Evolutionary conservation across 2,329 filamentous ascomycete species (phyloP).

Genomic region (Fusarium brevicatenulatum): DNA sequence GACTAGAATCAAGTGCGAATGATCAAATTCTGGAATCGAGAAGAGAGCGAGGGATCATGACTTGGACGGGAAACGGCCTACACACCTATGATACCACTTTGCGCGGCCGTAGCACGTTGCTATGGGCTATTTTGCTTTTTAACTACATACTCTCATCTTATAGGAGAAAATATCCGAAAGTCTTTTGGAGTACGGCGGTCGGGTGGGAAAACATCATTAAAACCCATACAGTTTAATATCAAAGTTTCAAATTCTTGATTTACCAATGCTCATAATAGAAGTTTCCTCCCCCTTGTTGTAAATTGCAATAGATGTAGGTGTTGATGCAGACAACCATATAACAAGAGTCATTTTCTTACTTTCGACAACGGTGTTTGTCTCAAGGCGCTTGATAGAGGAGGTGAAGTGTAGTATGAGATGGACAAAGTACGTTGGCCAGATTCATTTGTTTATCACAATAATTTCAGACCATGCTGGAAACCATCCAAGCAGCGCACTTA

Average conservation of each 20-base stretch:
- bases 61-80: conserved; percentile 39
- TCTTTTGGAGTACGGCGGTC: conserved; percentile 12
- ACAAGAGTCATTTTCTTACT: not conserved
- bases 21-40: conserved; percentile 3
- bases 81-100: conserved; percentile 48
- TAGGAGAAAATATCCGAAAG: conserved; percentile 3
- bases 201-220: not conserved
- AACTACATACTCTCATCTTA: conserved; percentile 9
- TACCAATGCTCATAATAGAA: not conserved
- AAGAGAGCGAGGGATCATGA: conserved; percentile 28
- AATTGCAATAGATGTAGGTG: too few species aligned
- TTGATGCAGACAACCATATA: not conserved
- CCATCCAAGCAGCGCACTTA: not conserved
- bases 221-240: conserved; percentile 1
- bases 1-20: conserved; percentile 4
- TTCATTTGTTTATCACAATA: not conserved
- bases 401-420: not conserved
- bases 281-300: not conserved
- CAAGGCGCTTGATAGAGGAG: not conserved
- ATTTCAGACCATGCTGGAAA: not conserved
- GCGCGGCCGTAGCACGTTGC: conserved; percentile 32
- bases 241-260: not conserved
- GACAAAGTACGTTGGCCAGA: not conserved
- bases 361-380: not conserved
- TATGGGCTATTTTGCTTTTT: conserved; percentile 32